Evolutionary conservation across 495 filamentous ascomycete genomes (phyloP).

Genomic region (Podospora tetraspora): DNA sequence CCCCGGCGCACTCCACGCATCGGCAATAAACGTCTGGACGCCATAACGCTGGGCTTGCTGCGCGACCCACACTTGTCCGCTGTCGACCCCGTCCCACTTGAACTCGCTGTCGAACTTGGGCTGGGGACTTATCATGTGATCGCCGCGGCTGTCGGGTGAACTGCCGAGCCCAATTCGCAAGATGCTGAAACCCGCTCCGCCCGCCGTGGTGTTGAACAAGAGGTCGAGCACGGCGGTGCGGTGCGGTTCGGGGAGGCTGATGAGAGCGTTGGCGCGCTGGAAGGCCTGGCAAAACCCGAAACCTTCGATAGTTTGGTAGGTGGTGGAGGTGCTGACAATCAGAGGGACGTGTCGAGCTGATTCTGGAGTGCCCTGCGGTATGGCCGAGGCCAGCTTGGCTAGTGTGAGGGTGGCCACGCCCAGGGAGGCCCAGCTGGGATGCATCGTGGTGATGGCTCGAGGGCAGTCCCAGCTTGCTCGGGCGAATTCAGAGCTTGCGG

Average conservation of each 20-base stretch:
- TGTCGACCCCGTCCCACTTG: conserved; percentile 43
- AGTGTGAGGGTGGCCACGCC: background rate
- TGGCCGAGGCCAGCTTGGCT: background rate
- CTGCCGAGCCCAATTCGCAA: conserved; percentile 47
- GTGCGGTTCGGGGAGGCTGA: conserved; percentile 22
- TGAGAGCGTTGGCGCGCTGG: conserved; percentile 39
- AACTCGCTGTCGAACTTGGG: conserved; percentile 30
- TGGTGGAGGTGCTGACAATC: background rate
- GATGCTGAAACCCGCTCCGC: conserved; percentile 49
- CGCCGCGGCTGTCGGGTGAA: conserved; percentile 17
- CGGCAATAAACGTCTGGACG: conserved; percentile 43
- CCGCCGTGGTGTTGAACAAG: conserved; percentile 39
- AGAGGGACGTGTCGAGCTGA: background rate
- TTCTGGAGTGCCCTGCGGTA: background rate
- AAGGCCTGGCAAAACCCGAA: conserved; percentile 51
- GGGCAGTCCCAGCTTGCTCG: background rate
- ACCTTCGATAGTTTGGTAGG: conserved; percentile 41
- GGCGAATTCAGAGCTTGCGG: background rate
- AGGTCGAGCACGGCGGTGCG: conserved; percentile 40
- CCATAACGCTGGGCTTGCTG: conserved; percentile 43
- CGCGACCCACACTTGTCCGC: conserved; percentile 47
- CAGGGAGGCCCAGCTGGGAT: background rate
- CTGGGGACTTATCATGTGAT: conserved; percentile 37
- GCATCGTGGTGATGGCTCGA: background rate
- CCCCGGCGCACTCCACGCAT: conserved; percentile 53